Base-by-base conservation (phyloP, 2,329 filamentous ascomycete genomes). In the Clarireedia homoeocarpa region DNA sequence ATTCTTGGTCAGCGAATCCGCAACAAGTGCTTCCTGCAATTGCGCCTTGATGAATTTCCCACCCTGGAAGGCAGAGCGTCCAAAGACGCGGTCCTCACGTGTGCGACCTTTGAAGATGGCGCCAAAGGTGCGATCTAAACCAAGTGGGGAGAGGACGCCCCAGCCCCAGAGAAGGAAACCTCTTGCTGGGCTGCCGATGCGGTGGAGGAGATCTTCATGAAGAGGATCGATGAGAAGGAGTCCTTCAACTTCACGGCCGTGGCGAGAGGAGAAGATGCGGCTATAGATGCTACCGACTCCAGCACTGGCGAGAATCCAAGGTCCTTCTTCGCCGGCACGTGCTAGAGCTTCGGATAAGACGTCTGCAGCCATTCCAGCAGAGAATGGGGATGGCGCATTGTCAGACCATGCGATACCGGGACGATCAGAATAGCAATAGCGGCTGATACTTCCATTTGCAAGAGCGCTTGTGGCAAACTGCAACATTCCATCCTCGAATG, bases 351-450 rank as follows among this genome's bases (percentile, higher is more conserved):
- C 91, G 45, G 89, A 91, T 26, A 97, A 76, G 0, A 85, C 89
- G 66, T 96, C 91, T 5, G 89, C 85, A n/a, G 88, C 86, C 82
- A 96, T 96, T 45, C 91, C 91, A 4, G 90, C 92, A 5, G 89
- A 95, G 65, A 96, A 85, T 0, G 94, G 94, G 5, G 91, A 96
- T 2, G 94, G 94, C 0, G 92, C 91, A 55, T 94, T 92, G 71
- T 99, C 94, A 60, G 83, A 83, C 85, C 90, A 96, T 6, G 81
- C 92, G 55, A 92, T 81, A 1, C 94, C 94, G 0, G 94, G 94
- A 23, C 94, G 86, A 69, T 99, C 94, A 69, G 89, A 91, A 71
- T 96, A 96, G 77, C 94, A 99, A 74, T 95, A 97, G 58, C 92
- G 84, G 55, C 78, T 76, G 64, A 99, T 94, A 47, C 86, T 88